Conservation (phyloP, 2,329 filamentous ascomycete species). For the Nigrospora sphaerica region DNA sequence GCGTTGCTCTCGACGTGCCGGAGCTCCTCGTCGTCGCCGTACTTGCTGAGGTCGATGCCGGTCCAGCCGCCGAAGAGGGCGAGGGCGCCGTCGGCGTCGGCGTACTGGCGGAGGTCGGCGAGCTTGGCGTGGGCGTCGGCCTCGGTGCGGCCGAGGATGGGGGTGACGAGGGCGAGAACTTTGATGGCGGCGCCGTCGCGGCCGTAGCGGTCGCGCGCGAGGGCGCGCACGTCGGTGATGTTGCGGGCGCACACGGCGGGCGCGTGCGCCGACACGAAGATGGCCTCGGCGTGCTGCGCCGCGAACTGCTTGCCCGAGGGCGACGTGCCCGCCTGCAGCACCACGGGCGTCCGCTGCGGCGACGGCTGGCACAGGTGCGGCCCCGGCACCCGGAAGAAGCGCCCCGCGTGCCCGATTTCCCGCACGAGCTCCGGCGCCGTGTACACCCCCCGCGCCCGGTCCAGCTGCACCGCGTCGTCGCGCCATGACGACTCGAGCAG, state of each 20-base stretch:
- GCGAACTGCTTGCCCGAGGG: conserved; percentile 60
- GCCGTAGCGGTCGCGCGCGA: conserved; percentile 44
- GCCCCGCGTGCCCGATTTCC: conserved; percentile 58
- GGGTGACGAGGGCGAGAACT: conserved; percentile 59
- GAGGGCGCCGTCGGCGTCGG: conserved; percentile 54
- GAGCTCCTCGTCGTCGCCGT: conserved; percentile 30
- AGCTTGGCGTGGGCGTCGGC: conserved; percentile 61
- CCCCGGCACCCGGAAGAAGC: conserved; percentile 56
- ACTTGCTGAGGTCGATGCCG: conserved; percentile 39
- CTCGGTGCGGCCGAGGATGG: conserved; percentile 57
- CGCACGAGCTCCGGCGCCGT: conserved; percentile 44
- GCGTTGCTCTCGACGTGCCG: conserved; percentile 31
- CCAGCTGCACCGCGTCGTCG: conserved; percentile 55
- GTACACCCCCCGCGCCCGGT: conserved; percentile 53
- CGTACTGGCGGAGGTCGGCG: conserved; percentile 53
- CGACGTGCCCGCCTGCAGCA: conserved; percentile 65
- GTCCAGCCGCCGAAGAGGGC: conserved; percentile 72
- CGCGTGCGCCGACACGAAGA: conserved; percentile 62
- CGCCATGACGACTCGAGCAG: conserved; percentile 62
- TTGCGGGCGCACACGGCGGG: conserved; percentile 53
- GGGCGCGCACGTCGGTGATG: conserved; percentile 54
- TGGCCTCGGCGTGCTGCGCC: conserved; percentile 63
- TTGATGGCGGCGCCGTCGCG: conserved; percentile 57
- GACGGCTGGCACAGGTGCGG: conserved; percentile 60
- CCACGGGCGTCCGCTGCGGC: conserved; percentile 61